These are phyloP conservation scores for Pythium rhizo-oryzae DNA, from an alignment of 352 stramenopile species.

Conservation along the genomic window DNA sequence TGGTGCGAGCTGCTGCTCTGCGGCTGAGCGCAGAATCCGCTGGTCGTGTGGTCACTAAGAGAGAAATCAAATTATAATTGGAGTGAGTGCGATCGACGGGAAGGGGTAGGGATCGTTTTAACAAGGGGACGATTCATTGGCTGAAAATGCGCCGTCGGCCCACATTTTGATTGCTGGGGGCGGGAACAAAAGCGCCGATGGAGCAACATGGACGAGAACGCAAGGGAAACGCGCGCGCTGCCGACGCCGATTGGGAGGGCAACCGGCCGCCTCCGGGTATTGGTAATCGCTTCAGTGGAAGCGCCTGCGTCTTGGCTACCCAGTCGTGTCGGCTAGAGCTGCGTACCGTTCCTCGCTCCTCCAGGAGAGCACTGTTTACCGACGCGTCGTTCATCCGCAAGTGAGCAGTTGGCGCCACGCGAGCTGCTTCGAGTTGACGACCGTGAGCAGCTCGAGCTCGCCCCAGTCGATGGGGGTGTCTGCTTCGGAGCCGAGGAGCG, in stretches of 20 bases:
- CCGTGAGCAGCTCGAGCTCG: neutral
- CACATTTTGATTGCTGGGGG: no score
- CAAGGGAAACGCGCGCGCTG: neutral
- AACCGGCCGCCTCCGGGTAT: neutral
- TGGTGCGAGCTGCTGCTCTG: conserved; percentile 21
- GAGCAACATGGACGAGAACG: neutral
- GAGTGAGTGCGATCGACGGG: no score
- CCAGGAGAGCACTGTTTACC: no score
- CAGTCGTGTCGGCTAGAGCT: no score
- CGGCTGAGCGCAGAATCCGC: no score
- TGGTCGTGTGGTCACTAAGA: no score
- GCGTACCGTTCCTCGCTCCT: no score
- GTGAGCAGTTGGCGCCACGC: neutral
- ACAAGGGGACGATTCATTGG: no score
- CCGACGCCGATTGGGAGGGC: neutral
- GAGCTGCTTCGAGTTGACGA: conserved; percentile 9
- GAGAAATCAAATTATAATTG: no score
- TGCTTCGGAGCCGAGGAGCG: neutral
- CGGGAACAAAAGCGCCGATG: no score
- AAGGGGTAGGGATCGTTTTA: no score
- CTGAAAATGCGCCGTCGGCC: no score
- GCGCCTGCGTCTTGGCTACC: neutral
- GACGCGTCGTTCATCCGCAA: neutral
- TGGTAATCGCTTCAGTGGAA: neutral
- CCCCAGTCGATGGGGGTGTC: conserved; percentile 10